Base-by-base conservation (phyloP, 2,329 filamentous ascomycete species). In the Calonectria honghensis region DNA sequence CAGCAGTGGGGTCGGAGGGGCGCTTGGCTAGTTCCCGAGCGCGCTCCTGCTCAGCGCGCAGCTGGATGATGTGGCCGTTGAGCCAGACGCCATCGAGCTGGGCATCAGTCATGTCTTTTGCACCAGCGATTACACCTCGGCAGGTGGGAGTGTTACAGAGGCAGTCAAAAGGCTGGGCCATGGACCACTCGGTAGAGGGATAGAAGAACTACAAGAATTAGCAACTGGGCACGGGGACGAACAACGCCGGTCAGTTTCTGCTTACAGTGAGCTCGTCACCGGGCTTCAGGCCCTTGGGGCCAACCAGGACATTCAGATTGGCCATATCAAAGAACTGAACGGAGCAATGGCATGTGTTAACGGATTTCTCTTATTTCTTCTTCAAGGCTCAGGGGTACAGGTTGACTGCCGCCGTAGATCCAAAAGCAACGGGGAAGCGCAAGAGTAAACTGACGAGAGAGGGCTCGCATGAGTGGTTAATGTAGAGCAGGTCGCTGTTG, bases 161-260 rank as follows among this genome's bases (percentile, higher is more conserved):
- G 82, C 93, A 95, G 74, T 90, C 85, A 81, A 95, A 95, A 5
- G 92, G 89, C 86, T 95, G 93, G 39, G 91, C 91, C 93, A 95
- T 94, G 80, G 88, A 81, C 93, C 93, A 95, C 84, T 95, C 93
- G 1, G 93, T 94, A 69, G 92, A 94, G 5, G 93, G 93, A 79
- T 95, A 95, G 85, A 95, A 95, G 86, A 94, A 95, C 82, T 91
- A 68, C 18, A 0, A 16, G 20, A 27, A 29, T 50, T 32, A 69
- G 57, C 74, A 41, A 24, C 35, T 29, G 27, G 29, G n/a, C 13
- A 14, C 29, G 5, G 4, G 9, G 29, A 13, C 29, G 16, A 24
- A 39, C 27, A n/a, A 29, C 2, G 5, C 9, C 18, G 32, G 16
- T 11, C 11, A 39, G 73, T 65, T 37, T 52, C 74, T 54, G 81